Conservation (phyloP, 2,329 filamentous ascomycete species). For the Claviceps africana region DNA sequence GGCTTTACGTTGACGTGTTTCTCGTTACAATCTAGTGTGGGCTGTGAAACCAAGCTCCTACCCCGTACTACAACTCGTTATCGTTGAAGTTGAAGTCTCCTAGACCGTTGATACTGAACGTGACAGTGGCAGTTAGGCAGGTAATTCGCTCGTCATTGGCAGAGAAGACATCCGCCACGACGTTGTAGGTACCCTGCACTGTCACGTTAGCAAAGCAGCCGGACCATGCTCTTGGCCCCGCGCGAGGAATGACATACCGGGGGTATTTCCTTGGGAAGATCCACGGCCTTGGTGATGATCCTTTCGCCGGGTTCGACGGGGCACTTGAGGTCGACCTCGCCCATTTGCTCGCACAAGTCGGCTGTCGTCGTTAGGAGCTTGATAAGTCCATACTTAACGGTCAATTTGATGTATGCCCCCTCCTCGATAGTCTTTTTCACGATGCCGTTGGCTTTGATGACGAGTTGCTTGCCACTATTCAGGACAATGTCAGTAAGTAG, state of each 20-base stretch:
- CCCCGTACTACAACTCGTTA: conserved; percentile 24
- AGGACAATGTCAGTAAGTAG: conserved; percentile 11
- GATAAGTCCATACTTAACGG: conserved; percentile 91
- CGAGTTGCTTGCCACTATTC: conserved; percentile 58
- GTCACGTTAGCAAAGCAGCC: neutral
- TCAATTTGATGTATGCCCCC: conserved; percentile 67
- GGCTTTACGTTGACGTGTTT: neutral
- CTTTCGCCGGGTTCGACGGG: conserved; percentile 71
- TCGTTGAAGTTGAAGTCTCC: conserved; percentile 24
- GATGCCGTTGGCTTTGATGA: conserved; percentile 66
- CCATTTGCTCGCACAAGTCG: conserved; percentile 79
- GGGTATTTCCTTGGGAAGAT: conserved; percentile 76
- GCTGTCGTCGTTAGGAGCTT: conserved; percentile 67
- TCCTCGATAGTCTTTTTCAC: conserved; percentile 58
- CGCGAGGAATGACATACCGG: conserved; percentile 46
- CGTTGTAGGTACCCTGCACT: conserved; percentile 70
- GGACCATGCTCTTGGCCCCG: neutral
- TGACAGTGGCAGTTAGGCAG: conserved; percentile 65
- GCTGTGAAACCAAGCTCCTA: neutral
- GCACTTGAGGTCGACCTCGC: conserved; percentile 78
- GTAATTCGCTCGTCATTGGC: conserved; percentile 63
- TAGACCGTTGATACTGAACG: conserved; percentile 33
- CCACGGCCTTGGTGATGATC: conserved; percentile 63
- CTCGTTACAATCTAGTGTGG: neutral
- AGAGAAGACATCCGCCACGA: conserved; percentile 73